These are phyloP conservation scores for Epicoccum sorghinum DNA, from an alignment of 2,329 filamentous ascomycete species.

Conservation along the genomic window DNA sequence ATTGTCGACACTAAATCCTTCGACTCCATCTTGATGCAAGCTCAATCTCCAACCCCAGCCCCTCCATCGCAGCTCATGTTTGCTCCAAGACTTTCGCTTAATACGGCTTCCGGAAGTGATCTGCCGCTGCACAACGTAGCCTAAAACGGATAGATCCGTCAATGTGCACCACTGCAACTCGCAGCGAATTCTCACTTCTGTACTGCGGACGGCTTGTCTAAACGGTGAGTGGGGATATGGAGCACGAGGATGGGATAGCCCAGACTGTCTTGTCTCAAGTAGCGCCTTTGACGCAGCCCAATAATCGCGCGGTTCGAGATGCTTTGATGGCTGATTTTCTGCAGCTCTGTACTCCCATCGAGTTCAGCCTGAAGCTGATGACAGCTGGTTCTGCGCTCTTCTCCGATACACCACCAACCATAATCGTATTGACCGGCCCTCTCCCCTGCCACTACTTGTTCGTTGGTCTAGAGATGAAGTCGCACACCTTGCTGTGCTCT, in stretches of 20 bases:
- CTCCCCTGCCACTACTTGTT: not conserved
- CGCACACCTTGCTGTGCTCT: not conserved
- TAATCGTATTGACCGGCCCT: not conserved
- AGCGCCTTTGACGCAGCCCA: conserved; percentile 5
- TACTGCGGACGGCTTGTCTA: conserved; percentile 4
- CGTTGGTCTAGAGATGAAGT: too few species aligned
- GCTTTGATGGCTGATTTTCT: conserved; percentile 3
- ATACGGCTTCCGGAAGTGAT: conserved; percentile 1
- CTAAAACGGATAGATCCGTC: conserved; percentile 4
- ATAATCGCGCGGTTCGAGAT: conserved; percentile 10
- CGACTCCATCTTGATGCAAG: not conserved
- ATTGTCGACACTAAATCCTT: conserved; percentile 10
- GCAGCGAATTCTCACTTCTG: conserved; percentile 17
- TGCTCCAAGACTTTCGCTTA: conserved; percentile 4
- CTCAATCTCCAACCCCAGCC: conserved; percentile 2
- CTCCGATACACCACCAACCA: conserved; percentile 10
- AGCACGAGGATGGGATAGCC: conserved; percentile 15
- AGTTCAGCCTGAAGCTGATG: not conserved
- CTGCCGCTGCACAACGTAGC: conserved; percentile 14
- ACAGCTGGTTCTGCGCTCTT: conserved; percentile 13
- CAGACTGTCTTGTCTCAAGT: conserved; percentile 7
- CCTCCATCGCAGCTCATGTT: conserved; percentile 1
- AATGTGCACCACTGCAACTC: conserved; percentile 10
- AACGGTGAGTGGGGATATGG: conserved; percentile 1
- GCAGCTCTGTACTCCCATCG: conserved; percentile 7